Conservation (phyloP, 768 basidiomycete genomes). For the Chalciporus chontae region DNA sequence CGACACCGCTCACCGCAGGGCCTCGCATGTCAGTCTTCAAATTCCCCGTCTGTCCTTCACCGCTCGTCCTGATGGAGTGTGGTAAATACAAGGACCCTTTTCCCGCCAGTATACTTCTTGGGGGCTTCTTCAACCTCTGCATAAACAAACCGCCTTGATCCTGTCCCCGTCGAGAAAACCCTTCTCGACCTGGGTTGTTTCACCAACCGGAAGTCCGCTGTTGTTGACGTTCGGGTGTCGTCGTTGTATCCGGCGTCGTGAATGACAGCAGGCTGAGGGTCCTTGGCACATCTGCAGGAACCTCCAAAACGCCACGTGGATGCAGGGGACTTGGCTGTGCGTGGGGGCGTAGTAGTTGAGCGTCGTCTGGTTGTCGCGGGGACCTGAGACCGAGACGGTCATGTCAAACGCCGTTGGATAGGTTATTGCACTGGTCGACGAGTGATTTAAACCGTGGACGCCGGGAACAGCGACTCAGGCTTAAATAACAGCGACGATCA, state of each 20-base stretch:
- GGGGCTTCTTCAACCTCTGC: conserved; percentile 37
- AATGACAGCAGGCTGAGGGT: conserved; percentile 12
- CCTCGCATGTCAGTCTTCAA: neutral
- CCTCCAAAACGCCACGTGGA: conserved; percentile 23
- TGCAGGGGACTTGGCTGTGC: conserved; percentile 27
- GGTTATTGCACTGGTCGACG: too few species aligned
- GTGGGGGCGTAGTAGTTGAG: conserved; percentile 33
- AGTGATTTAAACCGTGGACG: neutral
- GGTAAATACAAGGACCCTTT: conserved; percentile 39
- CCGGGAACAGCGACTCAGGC: too few species aligned
- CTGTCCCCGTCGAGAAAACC: conserved; percentile 35
- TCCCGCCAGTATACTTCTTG: conserved; percentile 35
- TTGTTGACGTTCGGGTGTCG: conserved; percentile 26
- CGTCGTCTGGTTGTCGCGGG: conserved; percentile 33
- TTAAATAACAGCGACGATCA: too few species aligned
- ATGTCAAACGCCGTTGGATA: conserved; percentile 7
- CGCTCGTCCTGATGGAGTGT: conserved; percentile 8
- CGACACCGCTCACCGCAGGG: neutral
- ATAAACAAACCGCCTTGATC: conserved; percentile 35
- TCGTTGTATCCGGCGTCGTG: conserved; percentile 31
- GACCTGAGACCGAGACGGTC: conserved; percentile 16
- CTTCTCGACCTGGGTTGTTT: conserved; percentile 32
- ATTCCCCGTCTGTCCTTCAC: neutral
- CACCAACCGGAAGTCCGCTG: conserved; percentile 38
- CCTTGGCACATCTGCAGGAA: conserved; percentile 21